A percentile compares a stretch with the other conserved stretches of the same genome.
These are phyloP conservation scores for Kodamaea leandrae DNA, from an alignment of 805 yeast genomes.

Conservation along the genomic window DNA sequence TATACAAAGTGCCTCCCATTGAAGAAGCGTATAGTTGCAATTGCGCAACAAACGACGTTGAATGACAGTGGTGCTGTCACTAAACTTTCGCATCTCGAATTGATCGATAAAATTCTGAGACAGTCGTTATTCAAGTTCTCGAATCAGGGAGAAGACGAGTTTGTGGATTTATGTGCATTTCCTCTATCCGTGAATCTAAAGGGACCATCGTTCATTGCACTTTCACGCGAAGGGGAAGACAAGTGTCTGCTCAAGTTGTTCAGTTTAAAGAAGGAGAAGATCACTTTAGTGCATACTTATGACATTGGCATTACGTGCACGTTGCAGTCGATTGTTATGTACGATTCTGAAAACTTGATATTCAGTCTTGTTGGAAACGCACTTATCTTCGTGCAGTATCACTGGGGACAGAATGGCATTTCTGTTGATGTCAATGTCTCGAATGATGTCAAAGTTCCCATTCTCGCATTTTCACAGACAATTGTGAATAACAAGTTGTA, in stretches of 20 bases:
- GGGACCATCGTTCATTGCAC: slow-evolving; percentile 14
- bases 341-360: slow-evolving; percentile 11
- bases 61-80: slow-evolving; percentile 14
- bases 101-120: slow-evolving; percentile 15
- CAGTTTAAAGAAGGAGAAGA: slow-evolving; percentile 2
- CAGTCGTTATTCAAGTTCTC: slow-evolving; percentile 10
- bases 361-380: slow-evolving; percentile 20
- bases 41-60: slow-evolving; percentile 17
- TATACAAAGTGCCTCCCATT: not conserved
- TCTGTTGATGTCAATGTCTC: not conserved
- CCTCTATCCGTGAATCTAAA: slow-evolving; percentile 3
- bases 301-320: slow-evolving; percentile 4
- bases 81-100: slow-evolving; percentile 16
- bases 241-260: slow-evolving; percentile 5
- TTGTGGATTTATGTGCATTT: slow-evolving; percentile 17
- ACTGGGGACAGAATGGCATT: not conserved
- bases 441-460: slow-evolving; percentile 5
- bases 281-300: slow-evolving; percentile 2
- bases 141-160: slow-evolving; percentile 13
- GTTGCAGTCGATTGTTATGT: slow-evolving; percentile 15
- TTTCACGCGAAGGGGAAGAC: slow-evolving; percentile 14
- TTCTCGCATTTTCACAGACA: slow-evolving; percentile 3
- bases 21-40: slow-evolving; percentile 12
- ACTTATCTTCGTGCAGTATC: slow-evolving; percentile 13
- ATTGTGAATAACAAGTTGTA: not conserved